Percentiles rank a stretch among this genome's conserved stretches.
phyloP scores from a whole-genome alignment of 345 rosid genomes.

The Nephelium lappaceum region DNA sequence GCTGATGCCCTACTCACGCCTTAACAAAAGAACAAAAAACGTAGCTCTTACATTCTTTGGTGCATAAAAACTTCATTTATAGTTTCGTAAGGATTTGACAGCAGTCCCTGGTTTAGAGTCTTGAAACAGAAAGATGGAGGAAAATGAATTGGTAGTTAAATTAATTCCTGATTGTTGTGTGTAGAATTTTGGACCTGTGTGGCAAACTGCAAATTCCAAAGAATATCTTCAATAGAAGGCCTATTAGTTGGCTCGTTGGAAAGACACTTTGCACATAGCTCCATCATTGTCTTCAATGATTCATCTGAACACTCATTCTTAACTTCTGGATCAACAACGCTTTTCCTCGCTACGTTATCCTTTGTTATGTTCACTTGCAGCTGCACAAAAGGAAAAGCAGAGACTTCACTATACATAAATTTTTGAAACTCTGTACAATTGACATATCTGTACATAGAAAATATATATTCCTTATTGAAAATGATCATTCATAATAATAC shows the following conservation, averaged over 20 bases:
- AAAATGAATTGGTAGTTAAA: background rate
- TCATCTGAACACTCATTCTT: conserved; percentile 55
- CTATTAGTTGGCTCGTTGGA: conserved; percentile 35
- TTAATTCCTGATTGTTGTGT: conserved; percentile 6
- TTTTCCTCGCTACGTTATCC: conserved; percentile 44
- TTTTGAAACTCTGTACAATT: too few relatives aligned
- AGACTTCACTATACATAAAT: background rate
- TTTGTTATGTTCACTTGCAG: conserved; percentile 42
- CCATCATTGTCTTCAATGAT: conserved; percentile 54
- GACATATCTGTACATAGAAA: too few relatives aligned
- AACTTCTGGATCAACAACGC: conserved; percentile 50
- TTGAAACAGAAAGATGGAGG: background rate
- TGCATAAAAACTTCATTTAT: background rate
- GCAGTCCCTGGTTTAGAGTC: background rate
- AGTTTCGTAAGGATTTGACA: background rate
- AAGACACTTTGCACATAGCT: conserved; percentile 49
- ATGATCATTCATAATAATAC: too few relatives aligned
- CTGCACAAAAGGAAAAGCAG: conserved; percentile 29
- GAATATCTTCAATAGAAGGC: conserved; percentile 61
- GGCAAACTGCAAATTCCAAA: conserved; percentile 71
- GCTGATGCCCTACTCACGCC: background rate
- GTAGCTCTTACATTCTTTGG: background rate
- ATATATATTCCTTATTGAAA: too few relatives aligned
- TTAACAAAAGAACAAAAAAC: background rate
- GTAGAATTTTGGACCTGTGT: conserved; percentile 51